phyloP scores from a whole-genome alignment of 805 yeast species.

The Kluyveromyces nonfermentans region DNA sequence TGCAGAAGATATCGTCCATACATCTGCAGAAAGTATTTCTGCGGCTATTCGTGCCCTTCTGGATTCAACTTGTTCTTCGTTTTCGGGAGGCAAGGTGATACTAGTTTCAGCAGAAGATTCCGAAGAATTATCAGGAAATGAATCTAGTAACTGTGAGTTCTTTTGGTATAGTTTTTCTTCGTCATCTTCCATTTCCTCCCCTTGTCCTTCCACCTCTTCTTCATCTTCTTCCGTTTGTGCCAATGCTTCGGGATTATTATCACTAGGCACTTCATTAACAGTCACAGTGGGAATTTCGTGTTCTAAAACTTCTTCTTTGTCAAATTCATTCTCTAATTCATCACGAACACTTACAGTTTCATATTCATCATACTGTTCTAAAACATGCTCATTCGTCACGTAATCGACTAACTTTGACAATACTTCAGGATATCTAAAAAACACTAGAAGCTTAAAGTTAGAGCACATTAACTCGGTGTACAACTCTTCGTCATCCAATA shows the following conservation, averaged over 20 bases:
- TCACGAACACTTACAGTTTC: conserved; percentile 5
- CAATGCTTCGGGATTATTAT: neutral
- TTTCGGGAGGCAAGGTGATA: conserved; percentile 25
- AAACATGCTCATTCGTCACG: conserved; percentile 38
- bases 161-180: conserved; percentile 12
- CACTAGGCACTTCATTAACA: neutral
- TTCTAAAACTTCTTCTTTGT: conserved; percentile 10
- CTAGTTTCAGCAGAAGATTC: conserved; percentile 27
- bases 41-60: conserved; percentile 65
- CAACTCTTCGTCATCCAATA: conserved; percentile 67
- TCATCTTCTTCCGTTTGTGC: conserved; percentile 2
- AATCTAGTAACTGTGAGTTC: conserved; percentile 14
- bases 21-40: conserved; percentile 83
- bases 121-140: conserved; percentile 15
- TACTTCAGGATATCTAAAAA: conserved; percentile 69
- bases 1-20: conserved; percentile 88
- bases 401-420: conserved; percentile 58
- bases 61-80: conserved; percentile 30
- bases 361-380: conserved; percentile 18
- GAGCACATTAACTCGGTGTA: conserved; percentile 65
- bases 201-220: conserved; percentile 7
- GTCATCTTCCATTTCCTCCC: conserved; percentile 6
- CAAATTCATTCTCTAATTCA: conserved; percentile 8
- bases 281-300: neutral
- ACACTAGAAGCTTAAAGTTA: conserved; percentile 67